Evolutionary conservation across 768 basidiomycete genomes (phyloP).

Genomic region (Trametes cingulata): DNA sequence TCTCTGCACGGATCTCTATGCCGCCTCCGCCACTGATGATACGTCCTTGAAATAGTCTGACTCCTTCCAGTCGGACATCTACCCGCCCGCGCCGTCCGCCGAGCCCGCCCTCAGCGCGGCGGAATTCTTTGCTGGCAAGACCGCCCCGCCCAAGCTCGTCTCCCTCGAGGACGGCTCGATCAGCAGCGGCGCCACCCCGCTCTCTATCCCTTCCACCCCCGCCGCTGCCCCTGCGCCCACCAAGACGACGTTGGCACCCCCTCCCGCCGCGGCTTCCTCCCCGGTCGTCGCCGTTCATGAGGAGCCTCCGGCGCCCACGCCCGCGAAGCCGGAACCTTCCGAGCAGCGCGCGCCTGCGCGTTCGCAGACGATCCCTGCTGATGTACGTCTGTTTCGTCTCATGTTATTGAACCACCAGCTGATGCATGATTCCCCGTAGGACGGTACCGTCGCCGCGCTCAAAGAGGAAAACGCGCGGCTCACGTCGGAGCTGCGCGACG

Average conservation of each 20-base stretch:
- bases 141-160: constrained; percentile 73
- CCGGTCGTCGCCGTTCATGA: constrained; percentile 19
- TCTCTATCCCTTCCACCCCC: constrained; percentile 19
- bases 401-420: not conserved
- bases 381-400: constrained; percentile 15
- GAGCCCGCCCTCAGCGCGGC: constrained; percentile 79
- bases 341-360: constrained; percentile 34
- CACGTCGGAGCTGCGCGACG: constrained; percentile 69
- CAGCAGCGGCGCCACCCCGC: constrained; percentile 30
- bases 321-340: constrained; percentile 31
- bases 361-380: constrained; percentile 19
- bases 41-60: constrained; percentile 59
- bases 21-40: not conserved
- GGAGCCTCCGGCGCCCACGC: constrained; percentile 37
- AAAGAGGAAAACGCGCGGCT: constrained; percentile 64
- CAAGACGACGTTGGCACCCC: constrained; percentile 27
- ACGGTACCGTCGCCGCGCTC: constrained; percentile 30
- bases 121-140: constrained; percentile 89
- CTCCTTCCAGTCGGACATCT: constrained; percentile 97
- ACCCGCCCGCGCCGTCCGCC: constrained; percentile 83
- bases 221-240: constrained; percentile 30
- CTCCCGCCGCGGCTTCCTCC: constrained; percentile 18
- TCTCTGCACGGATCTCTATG: not conserved
- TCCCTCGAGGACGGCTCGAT: constrained; percentile 70
- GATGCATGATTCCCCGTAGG: constrained; percentile 3